Percentiles rank a stretch among this genome's conserved stretches.
Conservation (phyloP, 345 rosid species). For the Gossypioides kirkii region DNA sequence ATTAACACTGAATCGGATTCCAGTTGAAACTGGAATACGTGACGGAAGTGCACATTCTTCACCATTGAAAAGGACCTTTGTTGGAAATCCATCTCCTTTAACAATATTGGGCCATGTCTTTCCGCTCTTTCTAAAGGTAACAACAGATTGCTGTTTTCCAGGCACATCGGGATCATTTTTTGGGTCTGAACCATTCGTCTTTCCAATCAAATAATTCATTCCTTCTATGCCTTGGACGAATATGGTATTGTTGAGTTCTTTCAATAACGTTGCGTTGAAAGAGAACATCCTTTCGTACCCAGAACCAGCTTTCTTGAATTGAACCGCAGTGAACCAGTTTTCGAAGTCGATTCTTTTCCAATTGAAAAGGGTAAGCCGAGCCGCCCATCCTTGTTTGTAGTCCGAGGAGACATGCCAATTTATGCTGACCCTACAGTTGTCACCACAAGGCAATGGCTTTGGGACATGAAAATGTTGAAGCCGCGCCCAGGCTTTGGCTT, state of each 20-base stretch:
- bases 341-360: conserved; percentile 27
- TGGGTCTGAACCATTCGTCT: conserved; percentile 29
- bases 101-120: conserved; percentile 54
- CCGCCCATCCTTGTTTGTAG: conserved; percentile 32
- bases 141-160: conserved; percentile 52
- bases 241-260: conserved; percentile 21
- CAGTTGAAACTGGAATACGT: conserved; percentile 29
- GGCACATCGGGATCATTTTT: conserved; percentile 41
- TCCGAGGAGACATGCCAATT: conserved; percentile 42
- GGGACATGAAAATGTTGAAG: conserved; percentile 21
- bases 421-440: conserved; percentile 39
- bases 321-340: conserved; percentile 38
- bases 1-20: background rate
- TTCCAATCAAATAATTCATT: conserved; percentile 35
- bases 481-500: conserved; percentile 35
- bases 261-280: conserved; percentile 31
- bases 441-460: conserved; percentile 35
- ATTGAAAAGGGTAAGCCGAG: conserved; percentile 38
- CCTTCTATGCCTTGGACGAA: conserved; percentile 28
- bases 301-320: conserved; percentile 20
- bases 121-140: conserved; percentile 39
- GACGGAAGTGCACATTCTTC: conserved; percentile 83
- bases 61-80: conserved; percentile 82
- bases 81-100: conserved; percentile 77
- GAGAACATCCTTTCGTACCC: conserved; percentile 41